phyloP scores from a whole-genome alignment of 768 basidiomycete genomes.

The Tricholoma bakamatsutake region DNA sequence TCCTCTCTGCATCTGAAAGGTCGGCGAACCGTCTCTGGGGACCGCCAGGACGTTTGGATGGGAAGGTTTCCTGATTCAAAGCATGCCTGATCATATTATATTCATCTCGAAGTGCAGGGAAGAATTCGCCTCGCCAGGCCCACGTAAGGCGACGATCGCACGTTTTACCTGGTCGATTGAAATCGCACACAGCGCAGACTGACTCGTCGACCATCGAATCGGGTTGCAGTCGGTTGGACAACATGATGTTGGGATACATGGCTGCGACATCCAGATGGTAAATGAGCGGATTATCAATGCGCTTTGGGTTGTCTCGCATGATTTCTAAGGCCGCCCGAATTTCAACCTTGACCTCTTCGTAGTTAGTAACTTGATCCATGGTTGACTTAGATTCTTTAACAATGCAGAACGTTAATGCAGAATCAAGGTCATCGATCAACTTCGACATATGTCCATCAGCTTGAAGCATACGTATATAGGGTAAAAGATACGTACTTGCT shows the following conservation, averaged over 20 bases:
- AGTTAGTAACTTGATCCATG: slow-evolving; percentile 86
- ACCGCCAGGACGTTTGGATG: slow-evolving; percentile 66
- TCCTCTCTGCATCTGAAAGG: slow-evolving; percentile 79
- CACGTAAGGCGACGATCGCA: slow-evolving; percentile 93
- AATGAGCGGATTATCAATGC: slow-evolving; percentile 89
- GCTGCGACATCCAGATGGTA: slow-evolving; percentile 99
- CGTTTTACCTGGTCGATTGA: slow-evolving; percentile 90
- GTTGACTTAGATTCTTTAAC: slow-evolving; percentile 76
- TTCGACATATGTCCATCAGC: slow-evolving; percentile 23
- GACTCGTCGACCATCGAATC: slow-evolving; percentile 97
- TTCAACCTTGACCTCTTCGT: slow-evolving; percentile 81
- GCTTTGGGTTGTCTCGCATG: slow-evolving; percentile 88
- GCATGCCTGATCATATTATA: slow-evolving; percentile 99
- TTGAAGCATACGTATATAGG: not conserved
- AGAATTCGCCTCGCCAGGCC: slow-evolving; percentile 99
- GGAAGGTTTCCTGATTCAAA: slow-evolving; percentile 90
- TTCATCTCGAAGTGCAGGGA: slow-evolving; percentile 95
- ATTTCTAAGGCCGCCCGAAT: slow-evolving; percentile 76
- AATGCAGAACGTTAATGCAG: slow-evolving; percentile 85
- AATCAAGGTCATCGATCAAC: slow-evolving; percentile 93
- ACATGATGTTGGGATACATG: slow-evolving; percentile 99
- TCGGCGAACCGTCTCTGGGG: slow-evolving; percentile 81
- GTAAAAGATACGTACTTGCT: slow-evolving; percentile 50
- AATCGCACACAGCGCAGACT: slow-evolving; percentile 96
- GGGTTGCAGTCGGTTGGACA: slow-evolving; percentile 97